phyloP scores from a whole-genome alignment of 805 yeast species.

The Lipomyces japonicus region DNA sequence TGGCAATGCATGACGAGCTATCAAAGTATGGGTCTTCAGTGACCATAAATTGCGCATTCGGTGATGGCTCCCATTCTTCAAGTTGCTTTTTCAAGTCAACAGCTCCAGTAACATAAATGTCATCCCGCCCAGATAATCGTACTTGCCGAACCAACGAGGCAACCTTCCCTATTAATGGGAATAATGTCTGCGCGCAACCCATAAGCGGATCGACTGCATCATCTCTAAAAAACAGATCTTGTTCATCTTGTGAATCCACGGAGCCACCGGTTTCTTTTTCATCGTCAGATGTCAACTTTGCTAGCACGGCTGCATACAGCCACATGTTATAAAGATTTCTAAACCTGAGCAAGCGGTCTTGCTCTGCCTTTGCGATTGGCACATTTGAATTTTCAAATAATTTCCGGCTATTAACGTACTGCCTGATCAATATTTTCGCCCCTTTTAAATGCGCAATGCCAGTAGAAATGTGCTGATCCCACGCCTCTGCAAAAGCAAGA shows the following conservation, averaged over 20 bases:
- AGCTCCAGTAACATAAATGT: slow-evolving; percentile 45
- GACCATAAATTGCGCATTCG: slow-evolving; percentile 37
- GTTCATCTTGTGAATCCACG: slow-evolving; percentile 20
- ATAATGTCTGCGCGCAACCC: slow-evolving; percentile 64
- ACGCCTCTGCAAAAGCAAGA: slow-evolving; percentile 61
- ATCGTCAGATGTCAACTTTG: slow-evolving; percentile 56
- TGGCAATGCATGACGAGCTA: slow-evolving; percentile 56
- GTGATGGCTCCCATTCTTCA: slow-evolving; percentile 55
- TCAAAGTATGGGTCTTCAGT: slow-evolving; percentile 51
- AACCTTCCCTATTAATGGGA: slow-evolving; percentile 61
- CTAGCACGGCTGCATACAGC: slow-evolving; percentile 64
- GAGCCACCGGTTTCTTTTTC: slow-evolving; percentile 37
- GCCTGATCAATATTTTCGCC: slow-evolving; percentile 54
- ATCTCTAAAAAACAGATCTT: slow-evolving; percentile 3
- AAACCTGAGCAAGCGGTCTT: slow-evolving; percentile 34
- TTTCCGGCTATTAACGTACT: slow-evolving; percentile 19
- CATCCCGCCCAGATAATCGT: slow-evolving; percentile 37
- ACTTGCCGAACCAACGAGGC: slow-evolving; percentile 54
- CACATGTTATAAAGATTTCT: slow-evolving; percentile 60
- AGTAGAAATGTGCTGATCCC: slow-evolving; percentile 64
- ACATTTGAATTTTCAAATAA: slow-evolving; percentile 8
- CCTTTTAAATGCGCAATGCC: slow-evolving; percentile 69
- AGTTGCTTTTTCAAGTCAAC: slow-evolving; percentile 52
- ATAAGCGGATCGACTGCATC: slow-evolving; percentile 57
- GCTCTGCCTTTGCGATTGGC: slow-evolving; percentile 11